Percentiles rank a stretch among this genome's conserved stretches.
These are phyloP conservation scores for Bombardia bombarda DNA, from an alignment of 495 filamentous ascomycete genomes.

Conservation along the genomic window DNA sequence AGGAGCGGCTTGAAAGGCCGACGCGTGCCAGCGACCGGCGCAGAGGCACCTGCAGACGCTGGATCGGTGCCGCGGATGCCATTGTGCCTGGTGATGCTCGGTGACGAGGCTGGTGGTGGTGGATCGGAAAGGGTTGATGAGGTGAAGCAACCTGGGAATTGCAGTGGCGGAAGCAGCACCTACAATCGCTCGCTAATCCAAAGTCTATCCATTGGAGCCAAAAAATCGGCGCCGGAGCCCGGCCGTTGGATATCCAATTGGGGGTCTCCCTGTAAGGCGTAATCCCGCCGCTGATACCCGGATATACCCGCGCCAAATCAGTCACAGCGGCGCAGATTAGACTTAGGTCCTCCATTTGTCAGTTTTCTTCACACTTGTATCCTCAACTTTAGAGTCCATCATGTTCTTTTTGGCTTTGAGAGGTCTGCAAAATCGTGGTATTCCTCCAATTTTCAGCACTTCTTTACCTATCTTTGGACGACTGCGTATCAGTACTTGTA, in stretches of 20 bases:
- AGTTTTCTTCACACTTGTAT: too few species aligned
- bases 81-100: constrained; percentile 10
- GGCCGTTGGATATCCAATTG: neutral
- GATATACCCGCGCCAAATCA: too few species aligned
- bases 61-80: constrained; percentile 22
- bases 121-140: neutral
- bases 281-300: neutral
- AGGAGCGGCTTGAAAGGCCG: constrained; percentile 9
- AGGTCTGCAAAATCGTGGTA: too few species aligned
- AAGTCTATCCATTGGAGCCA: neutral
- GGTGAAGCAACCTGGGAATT: constrained; percentile 4
- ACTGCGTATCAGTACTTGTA: too few species aligned
- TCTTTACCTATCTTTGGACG: too few species aligned
- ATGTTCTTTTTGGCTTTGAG: too few species aligned
- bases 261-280: neutral
- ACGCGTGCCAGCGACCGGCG: constrained; percentile 22
- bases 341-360: too few species aligned
- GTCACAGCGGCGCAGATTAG: too few species aligned
- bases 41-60: constrained; percentile 23
- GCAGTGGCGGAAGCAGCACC: too few species aligned
- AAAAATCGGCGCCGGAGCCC: constrained; percentile 6
- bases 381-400: too few species aligned
- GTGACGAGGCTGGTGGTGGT: neutral
- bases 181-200: too few species aligned
- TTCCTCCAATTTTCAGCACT: too few species aligned